Percentiles rank a stretch among this genome's conserved stretches.
Conservation (phyloP, 768 basidiomycete genomes). For the Dentipellis sp. region DNA sequence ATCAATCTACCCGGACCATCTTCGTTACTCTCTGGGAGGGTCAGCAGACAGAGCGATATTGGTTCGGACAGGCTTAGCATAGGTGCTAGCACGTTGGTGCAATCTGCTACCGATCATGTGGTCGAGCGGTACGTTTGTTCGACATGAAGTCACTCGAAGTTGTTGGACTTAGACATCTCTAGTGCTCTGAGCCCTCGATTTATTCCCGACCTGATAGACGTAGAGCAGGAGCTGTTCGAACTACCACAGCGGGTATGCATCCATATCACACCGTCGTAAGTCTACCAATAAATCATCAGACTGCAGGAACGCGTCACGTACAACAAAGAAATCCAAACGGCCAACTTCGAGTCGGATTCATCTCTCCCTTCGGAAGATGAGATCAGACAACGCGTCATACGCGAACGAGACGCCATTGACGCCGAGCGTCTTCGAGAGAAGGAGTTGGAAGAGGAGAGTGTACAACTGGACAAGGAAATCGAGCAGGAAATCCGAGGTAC, state of each 20-base stretch:
- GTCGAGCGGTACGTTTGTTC: constrained; percentile 48
- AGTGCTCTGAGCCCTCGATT: constrained; percentile 59
- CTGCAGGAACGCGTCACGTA: constrained; percentile 68
- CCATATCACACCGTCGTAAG: background rate
- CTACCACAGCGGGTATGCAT: constrained; percentile 70
- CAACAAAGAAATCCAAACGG: constrained; percentile 81
- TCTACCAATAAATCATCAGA: background rate
- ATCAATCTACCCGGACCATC: constrained; percentile 27
- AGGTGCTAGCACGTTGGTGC: constrained; percentile 33
- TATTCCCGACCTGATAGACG: constrained; percentile 75
- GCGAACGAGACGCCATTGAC: constrained; percentile 57
- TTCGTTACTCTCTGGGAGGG: constrained; percentile 45
- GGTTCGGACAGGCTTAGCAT: constrained; percentile 38
- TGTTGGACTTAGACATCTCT: constrained; percentile 5
- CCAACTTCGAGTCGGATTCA: constrained; percentile 48
- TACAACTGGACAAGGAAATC: constrained; percentile 77
- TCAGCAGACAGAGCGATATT: constrained; percentile 63
- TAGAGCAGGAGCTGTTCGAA: constrained; percentile 86
- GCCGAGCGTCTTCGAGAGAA: constrained; percentile 63
- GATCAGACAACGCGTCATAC: constrained; percentile 57
- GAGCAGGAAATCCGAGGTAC: constrained; percentile 79
- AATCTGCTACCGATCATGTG: constrained; percentile 52
- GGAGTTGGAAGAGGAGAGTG: constrained; percentile 75
- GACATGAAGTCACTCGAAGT: background rate
- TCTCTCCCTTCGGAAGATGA: constrained; percentile 56